These are phyloP conservation scores for Wickerhamiella azyma DNA, from an alignment of 805 yeast species.

Conservation along the genomic window DNA sequence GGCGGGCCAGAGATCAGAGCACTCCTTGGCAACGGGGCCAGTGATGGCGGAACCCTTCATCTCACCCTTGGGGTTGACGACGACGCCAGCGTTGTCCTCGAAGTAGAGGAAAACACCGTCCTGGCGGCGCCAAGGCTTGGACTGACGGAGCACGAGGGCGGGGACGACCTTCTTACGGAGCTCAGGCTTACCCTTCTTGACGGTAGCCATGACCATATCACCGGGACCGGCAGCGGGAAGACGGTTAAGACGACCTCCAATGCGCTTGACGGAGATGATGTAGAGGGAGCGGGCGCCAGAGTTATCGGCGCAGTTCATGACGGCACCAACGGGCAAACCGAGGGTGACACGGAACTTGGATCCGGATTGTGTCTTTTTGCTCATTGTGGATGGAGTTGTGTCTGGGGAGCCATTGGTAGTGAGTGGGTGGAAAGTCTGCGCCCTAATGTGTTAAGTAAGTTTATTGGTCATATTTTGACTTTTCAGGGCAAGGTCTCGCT, in stretches of 20 bases:
- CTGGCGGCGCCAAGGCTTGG: conserved; percentile 99
- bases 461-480: background rate
- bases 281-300: conserved; percentile 99
- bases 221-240: conserved; percentile 99
- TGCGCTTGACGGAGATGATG: conserved; percentile 97
- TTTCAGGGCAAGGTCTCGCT: too few species aligned
- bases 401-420: background rate
- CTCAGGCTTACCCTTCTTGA: conserved; percentile 99
- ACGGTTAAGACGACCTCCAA: conserved; percentile 99
- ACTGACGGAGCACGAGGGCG: conserved; percentile 97
- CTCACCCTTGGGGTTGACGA: conserved; percentile 99
- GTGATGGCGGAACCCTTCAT: conserved; percentile 99
- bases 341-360: conserved; percentile 99
- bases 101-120: conserved; percentile 99
- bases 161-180: conserved; percentile 99
- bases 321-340: conserved; percentile 99
- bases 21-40: conserved; percentile 99
- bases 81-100: conserved; percentile 99
- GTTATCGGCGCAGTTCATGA: conserved; percentile 99
- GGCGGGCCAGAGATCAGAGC: conserved; percentile 99
- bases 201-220: conserved; percentile 76
- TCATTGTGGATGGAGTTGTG: conserved; percentile 13
- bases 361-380: conserved; percentile 31
- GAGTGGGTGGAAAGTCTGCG: background rate
- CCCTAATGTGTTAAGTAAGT: background rate